These are phyloP conservation scores for Malbranchea zuffiana DNA, from an alignment of 2,329 filamentous ascomycete species.

Conservation along the genomic window DNA sequence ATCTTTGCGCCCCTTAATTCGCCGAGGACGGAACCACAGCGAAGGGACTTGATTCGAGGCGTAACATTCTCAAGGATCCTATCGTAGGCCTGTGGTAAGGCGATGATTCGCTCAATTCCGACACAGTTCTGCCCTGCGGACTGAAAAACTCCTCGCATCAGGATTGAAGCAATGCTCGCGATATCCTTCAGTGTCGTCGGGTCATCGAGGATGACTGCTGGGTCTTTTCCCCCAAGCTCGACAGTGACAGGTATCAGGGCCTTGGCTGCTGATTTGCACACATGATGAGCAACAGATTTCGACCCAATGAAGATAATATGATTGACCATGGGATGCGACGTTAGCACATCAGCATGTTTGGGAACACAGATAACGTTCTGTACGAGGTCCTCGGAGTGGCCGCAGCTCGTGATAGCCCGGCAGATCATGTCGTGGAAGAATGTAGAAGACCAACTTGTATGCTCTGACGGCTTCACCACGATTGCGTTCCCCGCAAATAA, in stretches of 20 bases:
- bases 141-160: constrained; percentile 90
- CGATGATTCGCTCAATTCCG: constrained; percentile 87
- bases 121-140: constrained; percentile 96
- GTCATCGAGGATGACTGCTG: constrained; percentile 80
- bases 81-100: constrained; percentile 64
- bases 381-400: constrained; percentile 68
- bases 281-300: constrained; percentile 71
- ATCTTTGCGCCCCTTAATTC: constrained; percentile 25
- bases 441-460: constrained; percentile 80
- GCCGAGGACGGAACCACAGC: constrained; percentile 60
- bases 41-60: constrained; percentile 61
- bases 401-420: constrained; percentile 68
- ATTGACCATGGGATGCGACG: constrained; percentile 69
- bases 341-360: constrained; percentile 65
- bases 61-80: constrained; percentile 58
- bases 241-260: constrained; percentile 77
- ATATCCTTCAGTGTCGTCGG: constrained; percentile 47
- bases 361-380: constrained; percentile 86
- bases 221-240: constrained; percentile 91
- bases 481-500: constrained; percentile 87
- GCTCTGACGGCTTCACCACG: constrained; percentile 87
- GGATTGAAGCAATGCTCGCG: constrained; percentile 62
- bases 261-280: constrained; percentile 76
- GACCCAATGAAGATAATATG: constrained; percentile 97
- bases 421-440: constrained; percentile 75